A percentile compares a stretch with the other conserved stretches of the same genome.
Evolutionary conservation across 2,329 filamentous ascomycete species (phyloP).

Genomic region (Cordyceps javanica): DNA sequence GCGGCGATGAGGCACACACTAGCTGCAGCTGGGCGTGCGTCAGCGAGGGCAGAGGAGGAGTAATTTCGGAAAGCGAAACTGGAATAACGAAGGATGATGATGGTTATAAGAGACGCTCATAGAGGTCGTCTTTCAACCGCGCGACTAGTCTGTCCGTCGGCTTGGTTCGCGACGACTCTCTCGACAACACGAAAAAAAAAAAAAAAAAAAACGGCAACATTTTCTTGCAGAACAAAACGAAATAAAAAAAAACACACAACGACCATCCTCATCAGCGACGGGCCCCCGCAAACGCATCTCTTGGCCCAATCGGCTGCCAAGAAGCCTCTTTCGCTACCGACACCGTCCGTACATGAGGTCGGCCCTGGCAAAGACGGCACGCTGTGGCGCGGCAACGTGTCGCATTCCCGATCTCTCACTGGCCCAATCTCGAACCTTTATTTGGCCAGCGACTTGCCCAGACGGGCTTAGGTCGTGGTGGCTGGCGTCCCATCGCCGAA

Average conservation of each 20-base stretch:
- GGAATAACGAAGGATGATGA: too few species aligned
- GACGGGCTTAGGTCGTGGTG: neutral
- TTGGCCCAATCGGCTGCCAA: constrained; percentile 9
- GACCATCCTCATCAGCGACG: too few species aligned
- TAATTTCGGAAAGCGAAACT: too few species aligned
- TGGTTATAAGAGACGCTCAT: too few species aligned
- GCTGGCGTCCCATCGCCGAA: neutral
- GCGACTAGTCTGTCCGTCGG: too few species aligned
- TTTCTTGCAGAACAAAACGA: too few species aligned
- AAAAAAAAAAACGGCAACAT: too few species aligned
- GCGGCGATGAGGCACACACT: neutral
- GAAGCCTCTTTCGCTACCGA: constrained; percentile 4
- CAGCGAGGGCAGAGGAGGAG: neutral
- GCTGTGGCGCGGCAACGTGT: constrained; percentile 8
- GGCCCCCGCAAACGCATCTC: constrained; percentile 8
- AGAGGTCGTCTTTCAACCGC: too few species aligned
- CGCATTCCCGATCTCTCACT: neutral
- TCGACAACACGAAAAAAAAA: too few species aligned
- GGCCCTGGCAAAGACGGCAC: neutral
- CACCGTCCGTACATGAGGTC: neutral
- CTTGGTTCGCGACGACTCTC: too few species aligned
- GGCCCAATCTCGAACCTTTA: neutral
- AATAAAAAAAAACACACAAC: too few species aligned
- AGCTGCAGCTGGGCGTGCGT: neutral
- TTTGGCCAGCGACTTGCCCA: neutral